These are phyloP conservation scores for Areca catechu DNA, from an alignment of 176 grass and related monocot species.

Conservation along the genomic window DNA sequence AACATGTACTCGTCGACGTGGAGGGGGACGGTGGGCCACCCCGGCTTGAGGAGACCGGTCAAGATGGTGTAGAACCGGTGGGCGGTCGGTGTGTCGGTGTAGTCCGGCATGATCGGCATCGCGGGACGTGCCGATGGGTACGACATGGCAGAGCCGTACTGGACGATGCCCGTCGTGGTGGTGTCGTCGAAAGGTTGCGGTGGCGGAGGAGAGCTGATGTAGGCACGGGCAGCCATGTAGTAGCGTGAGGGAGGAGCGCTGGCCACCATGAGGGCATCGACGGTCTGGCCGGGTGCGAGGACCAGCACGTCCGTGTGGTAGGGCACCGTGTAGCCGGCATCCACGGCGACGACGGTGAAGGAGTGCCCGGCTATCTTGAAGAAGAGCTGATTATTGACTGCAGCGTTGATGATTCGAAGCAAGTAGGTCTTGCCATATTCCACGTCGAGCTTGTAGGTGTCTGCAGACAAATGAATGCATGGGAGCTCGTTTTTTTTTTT, in stretches of 20 bases:
- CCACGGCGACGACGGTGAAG: conserved; percentile 52
- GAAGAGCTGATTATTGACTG: conserved; percentile 69
- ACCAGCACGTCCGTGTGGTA: conserved; percentile 60
- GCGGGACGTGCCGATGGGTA: not conserved
- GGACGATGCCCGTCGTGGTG: conserved; percentile 29
- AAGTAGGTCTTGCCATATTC: conserved; percentile 33
- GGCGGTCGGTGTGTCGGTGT: conserved; percentile 24
- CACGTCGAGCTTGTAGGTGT: conserved; percentile 37
- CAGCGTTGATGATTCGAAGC: conserved; percentile 68
- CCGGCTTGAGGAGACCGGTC: conserved; percentile 27
- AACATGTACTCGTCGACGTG: conserved; percentile 49
- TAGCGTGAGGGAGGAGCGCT: conserved; percentile 28
- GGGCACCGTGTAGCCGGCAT: conserved; percentile 58
- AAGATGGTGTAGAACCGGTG: conserved; percentile 41
- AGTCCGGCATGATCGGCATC: conserved; percentile 24
- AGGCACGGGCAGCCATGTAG: conserved; percentile 45
- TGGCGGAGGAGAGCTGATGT: conserved; percentile 20
- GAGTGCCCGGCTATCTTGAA: conserved; percentile 54
- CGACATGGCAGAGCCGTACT: conserved; percentile 14
- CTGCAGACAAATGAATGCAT: not conserved
- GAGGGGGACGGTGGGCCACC: conserved; percentile 31
- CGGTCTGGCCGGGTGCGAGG: conserved; percentile 54
- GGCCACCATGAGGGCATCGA: conserved; percentile 55
- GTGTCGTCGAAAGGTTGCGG: conserved; percentile 14
- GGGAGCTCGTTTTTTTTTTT: too few relatives aligned